Evolutionary conservation across 768 basidiomycete genomes (phyloP).

Genomic region (Gautieria morchelliformis): DNA sequence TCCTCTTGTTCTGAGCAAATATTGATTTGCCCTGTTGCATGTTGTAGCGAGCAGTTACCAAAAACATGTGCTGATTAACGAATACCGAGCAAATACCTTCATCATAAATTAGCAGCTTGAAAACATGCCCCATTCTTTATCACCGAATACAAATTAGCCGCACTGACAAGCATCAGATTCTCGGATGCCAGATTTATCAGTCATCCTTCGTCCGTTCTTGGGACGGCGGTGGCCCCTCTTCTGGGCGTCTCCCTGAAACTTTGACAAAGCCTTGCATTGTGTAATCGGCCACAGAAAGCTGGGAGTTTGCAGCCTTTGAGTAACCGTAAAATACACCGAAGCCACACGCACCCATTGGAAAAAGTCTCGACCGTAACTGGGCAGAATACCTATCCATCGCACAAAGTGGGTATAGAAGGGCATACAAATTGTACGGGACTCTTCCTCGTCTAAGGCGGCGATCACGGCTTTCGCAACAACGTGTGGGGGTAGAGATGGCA

Average conservation of each 20-base stretch:
- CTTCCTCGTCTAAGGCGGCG: conserved; percentile 68
- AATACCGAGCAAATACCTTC: too few relatives aligned
- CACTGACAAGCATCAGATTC: not conserved
- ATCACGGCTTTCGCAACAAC: conserved; percentile 76
- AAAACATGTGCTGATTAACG: too few relatives aligned
- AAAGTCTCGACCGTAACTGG: conserved; percentile 68
- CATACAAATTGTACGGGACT: conserved; percentile 58
- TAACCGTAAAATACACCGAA: not conserved
- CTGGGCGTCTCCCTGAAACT: conserved; percentile 45
- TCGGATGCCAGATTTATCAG: not conserved
- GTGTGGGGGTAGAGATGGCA: conserved; percentile 65
- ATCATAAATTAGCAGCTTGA: too few relatives aligned
- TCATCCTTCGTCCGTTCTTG: not conserved
- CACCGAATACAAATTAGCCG: not conserved
- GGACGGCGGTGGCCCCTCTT: conserved; percentile 30
- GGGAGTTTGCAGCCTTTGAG: not conserved
- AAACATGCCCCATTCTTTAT: too few relatives aligned
- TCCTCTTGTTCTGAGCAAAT: too few relatives aligned
- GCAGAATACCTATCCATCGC: conserved; percentile 46
- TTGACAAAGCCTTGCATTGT: conserved; percentile 65
- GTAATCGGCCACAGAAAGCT: conserved; percentile 64
- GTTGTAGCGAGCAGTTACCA: too few relatives aligned
- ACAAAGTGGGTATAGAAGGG: conserved; percentile 65
- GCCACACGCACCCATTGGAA: conserved; percentile 54
- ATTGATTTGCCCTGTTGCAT: too few relatives aligned